These are phyloP conservation scores for Russula lepida DNA, from an alignment of 768 basidiomycete species.

Conservation along the genomic window DNA sequence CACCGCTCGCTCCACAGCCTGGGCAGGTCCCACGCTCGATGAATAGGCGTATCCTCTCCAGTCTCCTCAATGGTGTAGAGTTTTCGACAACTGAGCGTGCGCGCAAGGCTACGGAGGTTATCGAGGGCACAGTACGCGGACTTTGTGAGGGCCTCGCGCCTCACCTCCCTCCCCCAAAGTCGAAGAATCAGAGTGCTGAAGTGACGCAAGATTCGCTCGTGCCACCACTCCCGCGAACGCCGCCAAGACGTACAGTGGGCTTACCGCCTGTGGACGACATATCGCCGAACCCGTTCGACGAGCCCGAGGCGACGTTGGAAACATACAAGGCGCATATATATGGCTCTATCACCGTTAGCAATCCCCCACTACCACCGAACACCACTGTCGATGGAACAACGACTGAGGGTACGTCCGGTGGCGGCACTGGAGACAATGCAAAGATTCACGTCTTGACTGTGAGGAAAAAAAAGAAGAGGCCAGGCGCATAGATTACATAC, in stretches of 20 bases:
- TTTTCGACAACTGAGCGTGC: conserved; percentile 63
- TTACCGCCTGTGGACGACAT: conserved; percentile 34
- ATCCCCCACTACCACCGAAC: conserved; percentile 31
- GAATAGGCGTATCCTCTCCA: conserved; percentile 59
- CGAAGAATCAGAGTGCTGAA: conserved; percentile 3
- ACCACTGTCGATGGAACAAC: conserved; percentile 8
- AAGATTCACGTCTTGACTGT: conserved; percentile 52
- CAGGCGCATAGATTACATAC: conserved; percentile 3
- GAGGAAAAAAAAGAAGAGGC: conserved; percentile 41
- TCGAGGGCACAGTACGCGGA: conserved; percentile 60
- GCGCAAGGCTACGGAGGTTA: conserved; percentile 57
- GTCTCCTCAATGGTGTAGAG: conserved; percentile 66
- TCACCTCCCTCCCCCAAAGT: conserved; percentile 4
- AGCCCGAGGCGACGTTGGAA: conserved; percentile 52
- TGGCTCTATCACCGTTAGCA: conserved; percentile 46
- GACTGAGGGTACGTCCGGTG: conserved; percentile 17
- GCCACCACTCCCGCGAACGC: conserved; percentile 45
- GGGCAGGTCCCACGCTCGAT: conserved; percentile 58
- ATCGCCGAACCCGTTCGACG: conserved; percentile 61
- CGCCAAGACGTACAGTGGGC: conserved; percentile 31
- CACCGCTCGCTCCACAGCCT: conserved; percentile 40
- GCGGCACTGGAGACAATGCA: conserved; percentile 18
- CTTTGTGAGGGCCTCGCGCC: conserved; percentile 55
- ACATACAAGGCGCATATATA: conserved; percentile 55
- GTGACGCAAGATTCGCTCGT: conserved; percentile 2